Conservation (phyloP, 1,284 basidiomycete genomes). For the Fomitopsis palustris region DNA sequence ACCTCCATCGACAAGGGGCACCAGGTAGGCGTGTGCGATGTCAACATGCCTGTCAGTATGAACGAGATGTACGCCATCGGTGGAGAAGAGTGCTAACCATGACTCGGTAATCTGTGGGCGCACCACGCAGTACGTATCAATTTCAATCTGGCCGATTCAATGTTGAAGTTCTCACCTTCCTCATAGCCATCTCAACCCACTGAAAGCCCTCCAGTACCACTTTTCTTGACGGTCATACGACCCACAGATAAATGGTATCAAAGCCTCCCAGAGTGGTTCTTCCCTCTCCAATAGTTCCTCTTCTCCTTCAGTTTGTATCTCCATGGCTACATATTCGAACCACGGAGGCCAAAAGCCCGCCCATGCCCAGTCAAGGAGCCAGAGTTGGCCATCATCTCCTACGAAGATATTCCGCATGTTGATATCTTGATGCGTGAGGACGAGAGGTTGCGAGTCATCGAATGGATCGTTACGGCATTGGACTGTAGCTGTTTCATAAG, state of each 20-base stretch:
- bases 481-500: not conserved
- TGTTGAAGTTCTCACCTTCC: too few species aligned
- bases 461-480: constrained; percentile 17
- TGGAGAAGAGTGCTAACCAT: too few species aligned
- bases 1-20: too few species aligned
- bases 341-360: constrained; percentile 29
- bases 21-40: too few species aligned
- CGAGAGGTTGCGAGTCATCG: constrained; percentile 17
- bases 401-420: constrained; percentile 24
- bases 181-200: not conserved
- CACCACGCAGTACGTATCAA: too few species aligned
- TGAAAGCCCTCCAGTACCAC: not conserved
- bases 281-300: not conserved
- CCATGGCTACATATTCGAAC: constrained; percentile 22
- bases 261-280: not conserved
- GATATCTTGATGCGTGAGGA: constrained; percentile 28
- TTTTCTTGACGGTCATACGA: not conserved
- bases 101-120: too few species aligned
- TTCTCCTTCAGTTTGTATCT: not conserved
- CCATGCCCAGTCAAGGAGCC: constrained; percentile 28
- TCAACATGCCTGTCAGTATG: too few species aligned
- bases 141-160: too few species aligned
- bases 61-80: too few species aligned
- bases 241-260: not conserved
- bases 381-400: constrained; percentile 22